Evolutionary conservation across 345 rosid genomes (phyloP).

Genomic region (Carallia brachiata): DNA sequence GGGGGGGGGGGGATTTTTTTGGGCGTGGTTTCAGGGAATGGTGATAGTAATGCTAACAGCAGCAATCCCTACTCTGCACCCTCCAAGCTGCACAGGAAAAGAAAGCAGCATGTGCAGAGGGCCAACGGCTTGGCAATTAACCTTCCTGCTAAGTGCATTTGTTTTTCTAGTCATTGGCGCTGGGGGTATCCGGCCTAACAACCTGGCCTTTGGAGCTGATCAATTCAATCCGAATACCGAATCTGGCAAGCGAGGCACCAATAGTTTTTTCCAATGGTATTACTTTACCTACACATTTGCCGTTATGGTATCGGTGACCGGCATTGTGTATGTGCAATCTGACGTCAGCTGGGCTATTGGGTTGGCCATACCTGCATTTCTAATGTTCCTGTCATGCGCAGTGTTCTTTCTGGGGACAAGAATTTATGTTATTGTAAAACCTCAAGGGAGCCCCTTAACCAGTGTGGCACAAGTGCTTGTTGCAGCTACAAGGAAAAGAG

Average conservation of each 20-base stretch:
- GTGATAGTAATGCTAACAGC: neutral
- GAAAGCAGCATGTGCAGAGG: neutral
- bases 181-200: neutral
- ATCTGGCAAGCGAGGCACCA: conserved; percentile 1
- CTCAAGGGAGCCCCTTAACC: neutral
- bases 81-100: neutral
- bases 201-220: conserved; percentile 5
- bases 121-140: neutral
- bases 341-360: neutral
- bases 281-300: neutral
- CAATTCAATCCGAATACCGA: conserved; percentile 4
- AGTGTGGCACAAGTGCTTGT: neutral
- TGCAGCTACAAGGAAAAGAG: neutral
- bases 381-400: neutral
- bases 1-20: no score
- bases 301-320: neutral
- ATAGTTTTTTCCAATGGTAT: neutral
- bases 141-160: neutral
- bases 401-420: neutral
- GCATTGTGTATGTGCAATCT: conserved; percentile 1
- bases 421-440: conserved; percentile 1
- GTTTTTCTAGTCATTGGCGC: neutral
- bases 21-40: neutral
- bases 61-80: conserved; percentile 1
- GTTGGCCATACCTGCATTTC: conserved; percentile 7